These are phyloP conservation scores for Kuraishia ogatae DNA, from an alignment of 805 yeast species.

Conservation along the genomic window DNA sequence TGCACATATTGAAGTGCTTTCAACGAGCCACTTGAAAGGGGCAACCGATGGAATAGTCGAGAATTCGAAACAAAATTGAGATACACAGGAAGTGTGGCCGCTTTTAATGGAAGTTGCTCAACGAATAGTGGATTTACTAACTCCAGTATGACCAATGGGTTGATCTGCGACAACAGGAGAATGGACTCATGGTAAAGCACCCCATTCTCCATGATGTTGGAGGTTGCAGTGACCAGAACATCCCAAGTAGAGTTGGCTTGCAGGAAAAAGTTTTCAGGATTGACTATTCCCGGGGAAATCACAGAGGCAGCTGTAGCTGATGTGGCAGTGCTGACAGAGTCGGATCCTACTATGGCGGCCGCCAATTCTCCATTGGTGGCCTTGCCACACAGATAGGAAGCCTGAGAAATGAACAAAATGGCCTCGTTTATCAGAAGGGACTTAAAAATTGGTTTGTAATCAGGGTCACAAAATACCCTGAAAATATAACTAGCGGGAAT, in stretches of 20 bases:
- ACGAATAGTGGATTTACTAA: conserved; percentile 8
- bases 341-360: too few relatives aligned
- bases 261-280: background rate
- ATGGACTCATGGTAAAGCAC: conserved; percentile 7
- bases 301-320: background rate
- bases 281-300: too few relatives aligned
- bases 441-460: conserved; percentile 16
- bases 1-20: conserved; percentile 14
- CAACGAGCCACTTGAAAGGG: conserved; percentile 11
- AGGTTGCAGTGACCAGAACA: background rate
- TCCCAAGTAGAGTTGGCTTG: background rate
- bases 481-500: conserved; percentile 15
- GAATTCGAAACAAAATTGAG: conserved; percentile 15
- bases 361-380: too few relatives aligned
- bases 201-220: conserved; percentile 1
- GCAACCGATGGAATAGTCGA: conserved; percentile 11
- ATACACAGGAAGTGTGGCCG: conserved; percentile 15
- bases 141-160: conserved; percentile 14
- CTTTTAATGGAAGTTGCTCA: conserved; percentile 12
- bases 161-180: conserved; percentile 16
- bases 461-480: conserved; percentile 14
- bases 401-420: conserved; percentile 2
- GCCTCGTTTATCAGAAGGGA: conserved; percentile 14
- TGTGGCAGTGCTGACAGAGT: background rate
- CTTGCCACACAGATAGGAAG: background rate